phyloP scores from a whole-genome alignment of 2,329 filamentous ascomycete genomes.

The Colletotrichum melonis region DNA sequence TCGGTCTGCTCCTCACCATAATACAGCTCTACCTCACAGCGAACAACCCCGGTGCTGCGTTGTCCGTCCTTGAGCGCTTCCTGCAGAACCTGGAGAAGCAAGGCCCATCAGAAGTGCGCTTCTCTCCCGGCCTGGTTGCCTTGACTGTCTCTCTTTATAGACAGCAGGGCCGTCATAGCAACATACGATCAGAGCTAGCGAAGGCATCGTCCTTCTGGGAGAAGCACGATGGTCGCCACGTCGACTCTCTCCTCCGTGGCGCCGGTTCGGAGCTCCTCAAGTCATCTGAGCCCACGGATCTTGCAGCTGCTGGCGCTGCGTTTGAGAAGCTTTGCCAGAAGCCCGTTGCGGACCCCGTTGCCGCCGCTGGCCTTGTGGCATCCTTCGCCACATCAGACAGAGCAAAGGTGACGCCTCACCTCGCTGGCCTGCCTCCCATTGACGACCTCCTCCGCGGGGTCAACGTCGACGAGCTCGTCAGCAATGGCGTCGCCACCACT shows the following conservation, averaged over 20 bases:
- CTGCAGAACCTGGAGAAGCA: constrained; percentile 75
- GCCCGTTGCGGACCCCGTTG: constrained; percentile 74
- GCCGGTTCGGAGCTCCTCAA: constrained; percentile 86
- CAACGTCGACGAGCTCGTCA: constrained; percentile 71
- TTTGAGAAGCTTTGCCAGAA: constrained; percentile 78
- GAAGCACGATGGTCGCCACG: constrained; percentile 57
- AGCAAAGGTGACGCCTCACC: constrained; percentile 64
- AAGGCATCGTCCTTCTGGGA: constrained; percentile 88
- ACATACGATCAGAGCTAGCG: constrained; percentile 78
- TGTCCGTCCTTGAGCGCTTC: constrained; percentile 80
- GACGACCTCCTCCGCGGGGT: constrained; percentile 70
- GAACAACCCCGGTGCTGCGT: constrained; percentile 78
- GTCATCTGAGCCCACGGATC: constrained; percentile 76
- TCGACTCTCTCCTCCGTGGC: constrained; percentile 79
- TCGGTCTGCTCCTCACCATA: constrained; percentile 83
- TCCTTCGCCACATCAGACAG: constrained; percentile 75
- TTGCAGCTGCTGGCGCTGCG: constrained; percentile 78
- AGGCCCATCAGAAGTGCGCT: constrained; percentile 76
- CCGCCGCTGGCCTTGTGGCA: constrained; percentile 87
- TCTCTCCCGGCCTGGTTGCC: constrained; percentile 86
- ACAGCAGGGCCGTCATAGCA: constrained; percentile 76
- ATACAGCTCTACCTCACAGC: constrained; percentile 83
- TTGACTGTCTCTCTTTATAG: constrained; percentile 84
- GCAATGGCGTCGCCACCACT: constrained; percentile 71
- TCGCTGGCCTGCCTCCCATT: constrained; percentile 70